Conservation (phyloP, 2,329 filamentous ascomycete genomes). For the Escovopsis weberi region DNA sequence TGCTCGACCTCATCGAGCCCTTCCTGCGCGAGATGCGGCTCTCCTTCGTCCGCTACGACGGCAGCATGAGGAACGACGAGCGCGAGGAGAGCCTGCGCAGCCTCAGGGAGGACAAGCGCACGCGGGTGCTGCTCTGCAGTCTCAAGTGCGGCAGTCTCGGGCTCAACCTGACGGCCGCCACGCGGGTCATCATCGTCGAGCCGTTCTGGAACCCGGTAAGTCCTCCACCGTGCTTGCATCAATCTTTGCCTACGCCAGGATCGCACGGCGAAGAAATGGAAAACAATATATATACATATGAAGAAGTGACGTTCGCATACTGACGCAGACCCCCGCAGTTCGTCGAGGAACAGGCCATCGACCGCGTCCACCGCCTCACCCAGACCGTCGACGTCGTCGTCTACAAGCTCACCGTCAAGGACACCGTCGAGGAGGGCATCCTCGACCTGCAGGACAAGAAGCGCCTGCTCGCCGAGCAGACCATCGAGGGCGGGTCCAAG, state of each 20-base stretch:
- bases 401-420: constrained; percentile 79
- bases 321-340: constrained; percentile 39
- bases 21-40: constrained; percentile 66
- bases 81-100: constrained; percentile 74
- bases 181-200: constrained; percentile 84
- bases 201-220: constrained; percentile 94
- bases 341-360: constrained; percentile 96
- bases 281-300: background rate
- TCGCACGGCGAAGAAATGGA: background rate
- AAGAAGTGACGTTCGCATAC: background rate
- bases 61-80: constrained; percentile 83
- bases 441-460: constrained; percentile 92
- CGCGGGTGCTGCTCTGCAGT: constrained; percentile 78
- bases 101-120: constrained; percentile 59
- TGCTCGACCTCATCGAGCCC: constrained; percentile 92
- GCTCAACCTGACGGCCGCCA: constrained; percentile 87
- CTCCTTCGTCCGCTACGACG: constrained; percentile 80
- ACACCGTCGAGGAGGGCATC: constrained; percentile 86
- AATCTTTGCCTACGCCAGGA: background rate
- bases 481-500: constrained; percentile 69
- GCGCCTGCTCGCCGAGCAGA: constrained; percentile 75
- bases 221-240: constrained; percentile 6
- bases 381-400: constrained; percentile 91
- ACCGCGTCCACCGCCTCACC: constrained; percentile 94
- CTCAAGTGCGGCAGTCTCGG: constrained; percentile 87